Conservation (phyloP, 179 eudicot genomes). For the Beta corolliflora region DNA sequence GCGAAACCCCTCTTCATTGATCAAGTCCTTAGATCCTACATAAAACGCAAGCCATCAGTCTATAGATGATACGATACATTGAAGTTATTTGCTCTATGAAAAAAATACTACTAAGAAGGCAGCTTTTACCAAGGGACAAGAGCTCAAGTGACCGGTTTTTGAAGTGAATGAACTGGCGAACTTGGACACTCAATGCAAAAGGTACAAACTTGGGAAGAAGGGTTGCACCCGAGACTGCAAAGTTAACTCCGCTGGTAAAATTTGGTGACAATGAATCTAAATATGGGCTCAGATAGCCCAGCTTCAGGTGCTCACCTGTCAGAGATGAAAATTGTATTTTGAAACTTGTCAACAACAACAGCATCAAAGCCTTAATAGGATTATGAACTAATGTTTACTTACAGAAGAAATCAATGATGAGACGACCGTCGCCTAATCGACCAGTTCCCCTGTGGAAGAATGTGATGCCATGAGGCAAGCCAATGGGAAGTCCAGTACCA, state of each 20-base stretch:
- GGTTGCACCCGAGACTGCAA: slow-evolving; percentile 45
- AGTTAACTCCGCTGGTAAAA: slow-evolving; percentile 46
- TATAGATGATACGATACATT: too few relatives aligned
- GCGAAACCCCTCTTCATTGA: slow-evolving; percentile 39
- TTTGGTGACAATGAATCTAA: slow-evolving; percentile 43
- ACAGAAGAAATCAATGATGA: slow-evolving; percentile 52
- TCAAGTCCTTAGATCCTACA: slow-evolving; percentile 30
- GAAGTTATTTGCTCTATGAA: background rate
- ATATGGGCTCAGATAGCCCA: slow-evolving; percentile 41
- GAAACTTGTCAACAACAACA: background rate
- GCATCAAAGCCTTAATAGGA: background rate
- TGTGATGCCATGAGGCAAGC: slow-evolving; percentile 45
- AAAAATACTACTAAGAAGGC: background rate
- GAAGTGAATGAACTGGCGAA: slow-evolving; percentile 48
- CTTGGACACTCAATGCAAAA: slow-evolving; percentile 44
- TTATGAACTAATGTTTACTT: background rate
- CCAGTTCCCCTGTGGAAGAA: slow-evolving; percentile 53
- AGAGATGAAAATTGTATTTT: background rate
- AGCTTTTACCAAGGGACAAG: slow-evolving; percentile 31
- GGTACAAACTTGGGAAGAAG: slow-evolving; percentile 42
- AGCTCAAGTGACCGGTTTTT: slow-evolving; percentile 47
- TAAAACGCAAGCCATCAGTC: background rate
- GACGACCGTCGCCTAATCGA: slow-evolving; percentile 48
- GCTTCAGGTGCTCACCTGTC: slow-evolving; percentile 37
- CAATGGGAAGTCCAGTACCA: slow-evolving; percentile 41